Conservation (phyloP, 352 stramenopile genomes). For the Phytophthora sojae region DNA sequence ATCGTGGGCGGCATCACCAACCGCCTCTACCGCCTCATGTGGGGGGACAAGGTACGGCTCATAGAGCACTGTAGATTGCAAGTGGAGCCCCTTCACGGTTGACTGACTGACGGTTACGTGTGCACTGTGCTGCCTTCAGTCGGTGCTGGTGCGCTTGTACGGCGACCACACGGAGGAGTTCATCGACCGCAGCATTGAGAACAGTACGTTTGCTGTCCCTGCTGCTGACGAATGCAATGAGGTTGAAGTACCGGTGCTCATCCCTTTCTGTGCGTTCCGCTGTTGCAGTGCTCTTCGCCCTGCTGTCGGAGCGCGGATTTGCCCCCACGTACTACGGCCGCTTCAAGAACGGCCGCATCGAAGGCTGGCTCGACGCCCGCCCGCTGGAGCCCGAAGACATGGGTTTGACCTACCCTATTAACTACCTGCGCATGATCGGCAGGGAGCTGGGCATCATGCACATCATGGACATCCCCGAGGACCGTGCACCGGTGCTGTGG, state of each 20-base stretch:
- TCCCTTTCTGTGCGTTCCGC: slow-evolving; percentile 7
- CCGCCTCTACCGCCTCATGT: slow-evolving; percentile 89
- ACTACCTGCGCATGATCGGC: slow-evolving; percentile 89
- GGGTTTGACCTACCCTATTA: slow-evolving; percentile 71
- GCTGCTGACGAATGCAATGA: background rate
- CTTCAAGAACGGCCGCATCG: slow-evolving; percentile 93
- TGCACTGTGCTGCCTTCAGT: slow-evolving; percentile 31
- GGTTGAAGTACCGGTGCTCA: background rate
- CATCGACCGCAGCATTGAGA: slow-evolving; percentile 93
- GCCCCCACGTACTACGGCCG: slow-evolving; percentile 91
- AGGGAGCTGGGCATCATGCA: slow-evolving; percentile 91
- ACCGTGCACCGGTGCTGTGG: slow-evolving; percentile 75
- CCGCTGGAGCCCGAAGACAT: slow-evolving; percentile 91
- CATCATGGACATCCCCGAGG: slow-evolving; percentile 77
- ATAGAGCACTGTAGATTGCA: no score
- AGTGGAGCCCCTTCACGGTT: background rate
- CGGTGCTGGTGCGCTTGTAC: slow-evolving; percentile 92
- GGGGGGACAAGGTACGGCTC: slow-evolving; percentile 54
- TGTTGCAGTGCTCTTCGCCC: slow-evolving; percentile 79
- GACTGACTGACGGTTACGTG: background rate
- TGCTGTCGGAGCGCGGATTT: slow-evolving; percentile 85
- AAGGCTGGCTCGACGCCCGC: slow-evolving; percentile 89
- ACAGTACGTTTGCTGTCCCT: slow-evolving; percentile 60
- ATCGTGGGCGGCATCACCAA: slow-evolving; percentile 94
- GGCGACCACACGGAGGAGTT: slow-evolving; percentile 94